Evolutionary conservation across 768 basidiomycete genomes (phyloP).

Genomic region (Dioszegia crocea): DNA sequence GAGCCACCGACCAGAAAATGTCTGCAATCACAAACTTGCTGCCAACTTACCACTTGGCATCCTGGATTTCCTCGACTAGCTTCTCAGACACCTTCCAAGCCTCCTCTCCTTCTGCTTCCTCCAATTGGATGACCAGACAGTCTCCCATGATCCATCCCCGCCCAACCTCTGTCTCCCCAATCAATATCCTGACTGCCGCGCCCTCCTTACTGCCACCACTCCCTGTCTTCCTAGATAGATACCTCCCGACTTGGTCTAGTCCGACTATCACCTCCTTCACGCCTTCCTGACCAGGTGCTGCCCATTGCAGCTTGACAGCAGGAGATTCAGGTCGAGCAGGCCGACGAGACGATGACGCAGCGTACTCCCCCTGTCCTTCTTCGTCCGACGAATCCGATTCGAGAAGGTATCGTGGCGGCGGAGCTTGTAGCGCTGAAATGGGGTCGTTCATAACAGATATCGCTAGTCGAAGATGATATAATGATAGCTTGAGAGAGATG

Average conservation of each 20-base stretch:
- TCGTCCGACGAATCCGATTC: conserved; percentile 47
- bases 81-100: not conserved
- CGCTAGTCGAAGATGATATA: too few species aligned
- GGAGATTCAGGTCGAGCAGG: not conserved
- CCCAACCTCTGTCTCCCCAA: conserved; percentile 10
- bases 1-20: not conserved
- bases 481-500: too few species aligned
- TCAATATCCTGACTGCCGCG: not conserved
- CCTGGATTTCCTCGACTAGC: not conserved
- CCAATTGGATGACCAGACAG: conserved; percentile 1
- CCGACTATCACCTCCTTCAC: conserved; percentile 17
- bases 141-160: conserved; percentile 9
- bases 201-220: not conserved
- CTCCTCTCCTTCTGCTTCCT: conserved; percentile 4
- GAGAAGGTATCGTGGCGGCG: conserved; percentile 41
- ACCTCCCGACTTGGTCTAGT: conserved; percentile 31
- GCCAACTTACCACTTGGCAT: conserved; percentile 1
- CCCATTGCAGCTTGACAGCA: not conserved
- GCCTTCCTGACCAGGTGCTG: not conserved
- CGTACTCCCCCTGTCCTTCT: conserved; percentile 40
- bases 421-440: conserved; percentile 22
- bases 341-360: not conserved
- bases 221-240: conserved; percentile 11
- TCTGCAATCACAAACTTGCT: not conserved
- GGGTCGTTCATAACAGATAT: conserved; percentile 35